Evolutionary conservation across 2,329 filamentous ascomycete genomes (phyloP), one percentile per base, ranked within the genome.

Genomic region (Aureobasidium subglaciale): DNA sequence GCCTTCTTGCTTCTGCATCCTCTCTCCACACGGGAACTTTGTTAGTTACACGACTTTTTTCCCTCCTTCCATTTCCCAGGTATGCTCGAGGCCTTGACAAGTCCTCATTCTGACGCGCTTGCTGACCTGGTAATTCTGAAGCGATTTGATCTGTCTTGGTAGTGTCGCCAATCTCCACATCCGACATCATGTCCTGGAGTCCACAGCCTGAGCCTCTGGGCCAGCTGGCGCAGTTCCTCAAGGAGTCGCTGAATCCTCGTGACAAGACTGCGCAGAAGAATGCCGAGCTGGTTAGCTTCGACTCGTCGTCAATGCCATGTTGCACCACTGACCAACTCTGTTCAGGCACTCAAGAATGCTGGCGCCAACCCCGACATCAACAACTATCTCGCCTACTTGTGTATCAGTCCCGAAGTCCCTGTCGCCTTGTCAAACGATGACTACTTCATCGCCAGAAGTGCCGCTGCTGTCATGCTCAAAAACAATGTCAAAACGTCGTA

Each of bases 361-460:
- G 95, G 89, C 70, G 75, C 79, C 52, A 93, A 88, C 10, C 91
- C 91, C 46, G 92, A 97, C 70, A 88, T 96, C 77, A 92, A 95
- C 77, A 97, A 97, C 74, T 99, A 99, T 72, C 84, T 99, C 41
- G 88, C 89, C 63, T 96, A 88, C 72, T 82, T 99, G 60, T 89
- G 95, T 72, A 89, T 88, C 58, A 90, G 82, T 64, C 70, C 82
- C 56, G 78, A 84, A 60, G 75, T 74, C 55, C 82, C 87, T 43
- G 72, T 76, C 56, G 83, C 77, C 60, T 75, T 88, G 67, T 75
- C 76, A 63, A 80, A 82, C 63, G 80, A 78, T 52, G 66, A 76
- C 62, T 85, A 90, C 74, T 81, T 87, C 69, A 75, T 89, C 49
- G 86, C 95, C 59, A 86, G 93, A 61, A 88, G 88, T 59, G 88